phyloP scores from a whole-genome alignment of 495 filamentous ascomycete genomes.

The Daldinia grandis region DNA sequence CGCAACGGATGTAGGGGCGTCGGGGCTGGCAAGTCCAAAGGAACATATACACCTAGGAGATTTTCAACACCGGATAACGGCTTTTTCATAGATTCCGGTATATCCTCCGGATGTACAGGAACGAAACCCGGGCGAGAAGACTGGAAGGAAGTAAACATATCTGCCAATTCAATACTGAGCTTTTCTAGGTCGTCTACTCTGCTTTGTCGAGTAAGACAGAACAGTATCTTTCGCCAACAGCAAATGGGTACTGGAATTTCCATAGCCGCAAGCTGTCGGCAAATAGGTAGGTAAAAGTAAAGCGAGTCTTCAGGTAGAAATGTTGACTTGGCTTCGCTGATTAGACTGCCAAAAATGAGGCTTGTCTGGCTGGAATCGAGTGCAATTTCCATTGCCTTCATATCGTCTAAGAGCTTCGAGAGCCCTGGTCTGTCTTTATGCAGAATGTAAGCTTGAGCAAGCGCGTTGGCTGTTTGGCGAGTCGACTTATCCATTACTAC shows the following conservation, averaged over 20 bases:
- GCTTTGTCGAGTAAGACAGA: constrained; percentile 42
- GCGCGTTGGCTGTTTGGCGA: constrained; percentile 36
- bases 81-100: constrained; percentile 42
- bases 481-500: constrained; percentile 29
- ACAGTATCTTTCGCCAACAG: constrained; percentile 43
- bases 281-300: constrained; percentile 42
- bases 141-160: constrained; percentile 30
- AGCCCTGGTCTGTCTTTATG: constrained; percentile 31
- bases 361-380: constrained; percentile 30
- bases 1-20: constrained; percentile 44
- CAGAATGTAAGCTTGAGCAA: constrained; percentile 34
- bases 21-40: constrained; percentile 34
- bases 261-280: constrained; percentile 41
- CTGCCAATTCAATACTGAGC: constrained; percentile 40
- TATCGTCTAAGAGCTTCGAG: constrained; percentile 43
- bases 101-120: constrained; percentile 43
- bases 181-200: constrained; percentile 45
- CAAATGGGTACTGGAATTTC: constrained; percentile 41
- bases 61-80: constrained; percentile 34
- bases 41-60: constrained; percentile 41
- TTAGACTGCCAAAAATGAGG: constrained; percentile 34
- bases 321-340: constrained; percentile 34
- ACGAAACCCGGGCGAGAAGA: constrained; percentile 35
- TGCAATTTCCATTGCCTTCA: constrained; percentile 41
- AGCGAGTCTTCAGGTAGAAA: constrained; percentile 21